Base-by-base conservation (phyloP, 2,329 filamentous ascomycete species). In the Arthrobotrys entomopaga region DNA sequence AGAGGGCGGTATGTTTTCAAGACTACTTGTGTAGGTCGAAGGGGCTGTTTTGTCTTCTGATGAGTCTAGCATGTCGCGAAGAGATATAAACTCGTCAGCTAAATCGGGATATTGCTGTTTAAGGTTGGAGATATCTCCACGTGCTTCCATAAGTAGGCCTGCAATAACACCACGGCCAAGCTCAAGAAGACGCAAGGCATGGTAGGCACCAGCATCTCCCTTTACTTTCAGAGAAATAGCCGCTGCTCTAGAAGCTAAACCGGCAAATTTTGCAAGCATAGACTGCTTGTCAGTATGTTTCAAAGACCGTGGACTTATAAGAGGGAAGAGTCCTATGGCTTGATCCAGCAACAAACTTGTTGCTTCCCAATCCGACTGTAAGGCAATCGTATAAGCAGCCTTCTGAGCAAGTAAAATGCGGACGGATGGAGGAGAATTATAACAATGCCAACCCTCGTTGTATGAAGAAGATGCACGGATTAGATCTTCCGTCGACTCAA, bases 131-230 rank as follows among this genome's bases (percentile, higher is more conserved):
- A 71, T 60, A 61, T 79, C 76, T 0, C 52, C 54, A 3, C 79
- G 77, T 26, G 80, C 76, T 15, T 79, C 73, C 11, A 76, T 8
- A 1, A 79, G 50, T 13, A 76, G 73, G 16, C 66, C 67, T 2
- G 77, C 76, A 22, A 81, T 52, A 8, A 81, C 69, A 4, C 78
- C 79, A 11, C 80, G 78, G 11, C 80, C 79, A 0, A 65, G 69
- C 56, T 81, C 80, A 3, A 81, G 76, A 1, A 78, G 58, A 2
- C 11, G 50, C 10, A 73, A 53, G 29, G 54, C 26, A 60, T 29
- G 7, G 56, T 65, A 49, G 3, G 26, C 26, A 49, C 19, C 38
- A 3, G 26, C 26, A 49, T 26, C 38, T 22, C 10, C 59, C 3
- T 46, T 34, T 13, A 46, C 46, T 2, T 59, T 48, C 11, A 73